Evolutionary conservation across 768 basidiomycete genomes (phyloP).

Genomic region (Mycena alexandri): DNA sequence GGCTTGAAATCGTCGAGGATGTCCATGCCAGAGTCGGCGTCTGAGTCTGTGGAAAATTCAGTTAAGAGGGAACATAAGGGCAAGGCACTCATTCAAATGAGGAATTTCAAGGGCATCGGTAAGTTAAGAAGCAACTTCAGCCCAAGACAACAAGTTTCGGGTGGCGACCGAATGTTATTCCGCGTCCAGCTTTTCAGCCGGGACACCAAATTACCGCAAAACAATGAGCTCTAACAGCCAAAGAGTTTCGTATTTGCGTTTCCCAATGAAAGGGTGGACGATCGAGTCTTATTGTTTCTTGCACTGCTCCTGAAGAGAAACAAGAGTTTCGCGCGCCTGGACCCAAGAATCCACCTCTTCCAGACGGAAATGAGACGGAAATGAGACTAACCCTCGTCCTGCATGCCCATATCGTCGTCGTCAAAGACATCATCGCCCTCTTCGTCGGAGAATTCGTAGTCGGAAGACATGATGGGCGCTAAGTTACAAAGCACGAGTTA

Average conservation of each 20-base stretch:
- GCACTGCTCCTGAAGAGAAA: too few relatives aligned
- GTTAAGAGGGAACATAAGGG: not conserved
- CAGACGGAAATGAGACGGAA: slow-evolving; percentile 35
- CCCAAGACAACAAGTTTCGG: too few relatives aligned
- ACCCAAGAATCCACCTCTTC: too few relatives aligned
- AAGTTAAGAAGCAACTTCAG: not conserved
- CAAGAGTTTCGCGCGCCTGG: too few relatives aligned
- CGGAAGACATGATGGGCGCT: slow-evolving; percentile 34
- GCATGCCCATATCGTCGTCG: slow-evolving; percentile 33
- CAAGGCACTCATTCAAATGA: not conserved
- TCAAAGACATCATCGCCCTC: slow-evolving; percentile 38
- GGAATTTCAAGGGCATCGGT: slow-evolving; percentile 50
- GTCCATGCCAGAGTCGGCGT: slow-evolving; percentile 73
- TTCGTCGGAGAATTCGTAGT: slow-evolving; percentile 37
- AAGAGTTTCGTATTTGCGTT: too few relatives aligned
- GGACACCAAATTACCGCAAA: too few relatives aligned
- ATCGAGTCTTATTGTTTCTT: too few relatives aligned
- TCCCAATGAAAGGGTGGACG: too few relatives aligned
- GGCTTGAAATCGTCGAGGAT: slow-evolving; percentile 76
- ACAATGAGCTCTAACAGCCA: too few relatives aligned
- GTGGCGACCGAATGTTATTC: too few relatives aligned
- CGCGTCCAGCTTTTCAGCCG: too few relatives aligned
- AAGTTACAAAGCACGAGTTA: not conserved
- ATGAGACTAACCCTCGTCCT: slow-evolving; percentile 31
- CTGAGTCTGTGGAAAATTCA: slow-evolving; percentile 26